Conservation (phyloP, 257 asterid species). For the Pogostemon cablin region DNA sequence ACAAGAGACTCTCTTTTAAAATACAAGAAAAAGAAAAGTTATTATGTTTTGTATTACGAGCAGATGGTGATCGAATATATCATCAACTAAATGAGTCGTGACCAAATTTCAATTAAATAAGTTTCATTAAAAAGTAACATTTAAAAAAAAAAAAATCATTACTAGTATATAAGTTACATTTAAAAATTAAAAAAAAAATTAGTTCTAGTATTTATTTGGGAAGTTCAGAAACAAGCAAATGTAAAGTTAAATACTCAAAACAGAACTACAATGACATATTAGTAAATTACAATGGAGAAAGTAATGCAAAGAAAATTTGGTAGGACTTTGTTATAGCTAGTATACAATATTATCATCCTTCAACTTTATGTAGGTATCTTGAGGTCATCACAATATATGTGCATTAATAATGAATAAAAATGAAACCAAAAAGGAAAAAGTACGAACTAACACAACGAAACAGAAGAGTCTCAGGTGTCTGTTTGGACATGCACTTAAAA, state of each 20-base stretch:
- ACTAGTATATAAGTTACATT: too few species aligned
- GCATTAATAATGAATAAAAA: conserved; percentile 21
- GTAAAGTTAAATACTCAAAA: background rate
- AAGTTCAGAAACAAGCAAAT: too few species aligned
- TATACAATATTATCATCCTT: conserved; percentile 41
- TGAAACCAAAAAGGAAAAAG: background rate
- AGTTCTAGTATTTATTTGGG: too few species aligned
- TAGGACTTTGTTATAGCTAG: conserved; percentile 6
- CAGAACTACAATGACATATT: background rate
- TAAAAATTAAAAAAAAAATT: too few species aligned
- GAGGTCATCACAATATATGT: conserved; percentile 26
- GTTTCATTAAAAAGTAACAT: too few species aligned
- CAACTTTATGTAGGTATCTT: conserved; percentile 16
- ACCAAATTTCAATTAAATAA: too few species aligned
- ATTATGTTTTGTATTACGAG: too few species aligned
- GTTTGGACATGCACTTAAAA: conserved; percentile 1
- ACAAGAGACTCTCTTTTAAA: too few species aligned
- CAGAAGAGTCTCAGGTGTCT: background rate
- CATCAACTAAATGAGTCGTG: too few species aligned
- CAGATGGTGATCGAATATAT: too few species aligned
- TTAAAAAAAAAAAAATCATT: too few species aligned
- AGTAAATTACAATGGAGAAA: background rate
- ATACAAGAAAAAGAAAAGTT: too few species aligned
- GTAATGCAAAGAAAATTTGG: background rate
- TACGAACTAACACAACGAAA: background rate